A percentile compares a stretch with the other conserved stretches of the same genome.
Evolutionary conservation across 2,329 filamentous ascomycete species (phyloP).

Genomic region (Epichloe uncinata): DNA sequence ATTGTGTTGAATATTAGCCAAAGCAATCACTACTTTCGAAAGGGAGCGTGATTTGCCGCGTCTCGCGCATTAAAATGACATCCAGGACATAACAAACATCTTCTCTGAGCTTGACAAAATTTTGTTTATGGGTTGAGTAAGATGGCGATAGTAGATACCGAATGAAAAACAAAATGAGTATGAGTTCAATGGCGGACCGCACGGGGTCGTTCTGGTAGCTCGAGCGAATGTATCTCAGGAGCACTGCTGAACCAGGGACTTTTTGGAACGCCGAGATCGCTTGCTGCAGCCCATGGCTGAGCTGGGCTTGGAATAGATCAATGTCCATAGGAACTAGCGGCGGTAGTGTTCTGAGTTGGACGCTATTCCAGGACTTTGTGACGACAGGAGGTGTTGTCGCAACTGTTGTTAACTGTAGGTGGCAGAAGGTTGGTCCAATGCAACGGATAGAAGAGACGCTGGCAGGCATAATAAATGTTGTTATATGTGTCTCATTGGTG

Average conservation of each 20-base stretch:
- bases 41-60: not conserved
- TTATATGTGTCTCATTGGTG: not conserved
- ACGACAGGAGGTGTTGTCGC: not conserved
- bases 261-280: constrained; percentile 63
- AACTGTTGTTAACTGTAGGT: not conserved
- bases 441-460: not conserved
- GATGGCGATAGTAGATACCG: constrained; percentile 84
- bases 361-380: not conserved
- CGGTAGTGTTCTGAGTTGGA: not conserved
- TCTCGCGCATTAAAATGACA: not conserved
- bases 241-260: constrained; percentile 84
- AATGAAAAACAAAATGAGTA: constrained; percentile 90
- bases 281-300: constrained; percentile 38
- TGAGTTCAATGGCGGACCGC: constrained; percentile 81
- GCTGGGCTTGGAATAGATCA: constrained; percentile 40
- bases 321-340: constrained; percentile 42
- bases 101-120: constrained; percentile 78
- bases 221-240: constrained; percentile 89
- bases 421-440: not conserved
- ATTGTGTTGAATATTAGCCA: not conserved
- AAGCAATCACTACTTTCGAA: not conserved
- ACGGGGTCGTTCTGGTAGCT: constrained; percentile 97
- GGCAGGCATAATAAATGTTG: not conserved
- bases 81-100: constrained; percentile 34
- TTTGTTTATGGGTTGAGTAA: constrained; percentile 83